Conservation (phyloP, 2,329 filamentous ascomycete species). For the Mollisia scopiformis region DNA sequence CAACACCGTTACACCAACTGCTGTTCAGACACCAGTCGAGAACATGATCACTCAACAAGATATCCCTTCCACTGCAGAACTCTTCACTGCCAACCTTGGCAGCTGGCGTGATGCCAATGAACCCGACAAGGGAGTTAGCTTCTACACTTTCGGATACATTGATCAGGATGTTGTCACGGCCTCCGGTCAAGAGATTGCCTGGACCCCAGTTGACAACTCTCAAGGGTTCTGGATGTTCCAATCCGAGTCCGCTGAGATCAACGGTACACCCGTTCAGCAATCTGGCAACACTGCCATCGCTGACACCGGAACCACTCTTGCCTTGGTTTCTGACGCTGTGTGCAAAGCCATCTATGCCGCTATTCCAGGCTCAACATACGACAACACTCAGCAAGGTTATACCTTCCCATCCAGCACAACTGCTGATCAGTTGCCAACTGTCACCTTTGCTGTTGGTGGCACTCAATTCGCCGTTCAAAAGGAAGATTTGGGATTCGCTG, state of each 20-base stretch:
- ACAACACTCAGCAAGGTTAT: conserved; percentile 61
- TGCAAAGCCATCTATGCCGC: conserved; percentile 65
- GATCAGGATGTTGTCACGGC: conserved; percentile 62
- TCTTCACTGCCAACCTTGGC: conserved; percentile 63
- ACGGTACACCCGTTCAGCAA: conserved; percentile 53
- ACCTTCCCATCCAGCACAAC: conserved; percentile 59
- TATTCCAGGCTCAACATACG: conserved; percentile 64
- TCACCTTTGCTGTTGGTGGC: conserved; percentile 66
- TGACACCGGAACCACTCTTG: conserved; percentile 73
- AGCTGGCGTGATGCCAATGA: conserved; percentile 53
- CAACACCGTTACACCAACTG: conserved; percentile 61
- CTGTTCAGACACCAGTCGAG: conserved; percentile 65
- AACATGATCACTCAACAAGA: conserved; percentile 66
- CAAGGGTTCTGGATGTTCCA: conserved; percentile 71
- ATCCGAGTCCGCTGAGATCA: conserved; percentile 59
- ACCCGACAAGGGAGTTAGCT: conserved; percentile 48
- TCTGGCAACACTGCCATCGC: conserved; percentile 67
- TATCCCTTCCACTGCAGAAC: conserved; percentile 49
- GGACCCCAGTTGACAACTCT: conserved; percentile 63
- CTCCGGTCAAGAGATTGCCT: conserved; percentile 57
- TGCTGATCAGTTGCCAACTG: conserved; percentile 56
- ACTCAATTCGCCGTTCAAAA: conserved; percentile 60
- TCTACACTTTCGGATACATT: conserved; percentile 77
- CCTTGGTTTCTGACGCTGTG: conserved; percentile 62
- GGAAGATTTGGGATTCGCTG: conserved; percentile 60